These are phyloP conservation scores for Porphyra umbilicalis DNA, from an alignment of 31 red algal species.

Conservation along the genomic window DNA sequence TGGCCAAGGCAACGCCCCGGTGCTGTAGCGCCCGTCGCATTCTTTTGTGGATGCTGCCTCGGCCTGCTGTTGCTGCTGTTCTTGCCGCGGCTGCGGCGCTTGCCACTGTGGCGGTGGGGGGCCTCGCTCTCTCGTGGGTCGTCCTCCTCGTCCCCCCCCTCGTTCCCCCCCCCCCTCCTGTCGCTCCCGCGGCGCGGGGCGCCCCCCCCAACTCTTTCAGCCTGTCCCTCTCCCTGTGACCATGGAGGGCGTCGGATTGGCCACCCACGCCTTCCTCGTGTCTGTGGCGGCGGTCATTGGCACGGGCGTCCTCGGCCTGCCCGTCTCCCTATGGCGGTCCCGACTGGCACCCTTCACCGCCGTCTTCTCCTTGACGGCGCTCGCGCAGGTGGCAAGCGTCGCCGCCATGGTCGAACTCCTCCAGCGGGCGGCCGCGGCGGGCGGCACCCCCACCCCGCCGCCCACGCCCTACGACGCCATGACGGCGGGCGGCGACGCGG, in stretches of 20 bases:
- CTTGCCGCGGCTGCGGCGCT: no score
- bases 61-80: no score
- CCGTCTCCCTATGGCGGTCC: conserved; percentile 70
- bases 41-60: no score
- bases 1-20: no score
- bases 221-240: no score
- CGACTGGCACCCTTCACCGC: conserved; percentile 61
- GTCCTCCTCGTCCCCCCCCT: no score
- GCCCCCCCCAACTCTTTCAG: no score
- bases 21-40: no score
- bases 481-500: background rate
- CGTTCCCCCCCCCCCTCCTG: no score
- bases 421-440: conserved; percentile 47
- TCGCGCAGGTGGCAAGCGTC: conserved; percentile 63
- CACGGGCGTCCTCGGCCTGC: conserved; percentile 90
- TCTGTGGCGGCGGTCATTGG: conserved; percentile 88
- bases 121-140: no score
- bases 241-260: background rate
- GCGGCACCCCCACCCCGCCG: background rate
- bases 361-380: conserved; percentile 44
- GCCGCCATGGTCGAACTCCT: conserved; percentile 65
- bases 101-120: no score
- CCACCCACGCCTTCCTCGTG: conserved; percentile 8
- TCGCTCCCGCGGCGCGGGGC: no score
- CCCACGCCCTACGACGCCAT: background rate